Conservation (phyloP, 1,139 yeast species). For the Pichia sp. region DNA sequence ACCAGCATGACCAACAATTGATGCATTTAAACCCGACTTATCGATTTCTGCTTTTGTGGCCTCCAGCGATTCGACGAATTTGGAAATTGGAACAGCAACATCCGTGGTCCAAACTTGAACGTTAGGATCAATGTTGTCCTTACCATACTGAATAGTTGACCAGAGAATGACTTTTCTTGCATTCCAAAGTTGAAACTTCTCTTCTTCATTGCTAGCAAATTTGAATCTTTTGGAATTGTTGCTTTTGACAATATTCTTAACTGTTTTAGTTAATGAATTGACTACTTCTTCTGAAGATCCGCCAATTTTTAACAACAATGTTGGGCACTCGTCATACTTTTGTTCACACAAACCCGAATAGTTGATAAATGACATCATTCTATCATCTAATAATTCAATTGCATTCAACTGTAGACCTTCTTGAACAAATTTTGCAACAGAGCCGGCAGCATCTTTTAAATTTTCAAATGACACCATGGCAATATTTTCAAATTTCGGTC, state of each 20-base stretch:
- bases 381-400: conserved; percentile 57
- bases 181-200: conserved; percentile 70
- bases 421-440: conserved; percentile 52
- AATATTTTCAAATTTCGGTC: conserved; percentile 54
- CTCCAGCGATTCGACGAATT: conserved; percentile 51
- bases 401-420: conserved; percentile 62
- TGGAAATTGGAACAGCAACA: conserved; percentile 80
- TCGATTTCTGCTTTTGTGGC: conserved; percentile 52
- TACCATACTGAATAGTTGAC: conserved; percentile 72
- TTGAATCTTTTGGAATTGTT: conserved; percentile 40
- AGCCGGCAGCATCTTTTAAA: conserved; percentile 54
- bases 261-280: conserved; percentile 44
- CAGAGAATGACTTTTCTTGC: conserved; percentile 85
- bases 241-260: conserved; percentile 42
- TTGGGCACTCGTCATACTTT: conserved; percentile 68
- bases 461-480: conserved; percentile 58
- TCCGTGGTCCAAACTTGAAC: conserved; percentile 83
- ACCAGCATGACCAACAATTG: conserved; percentile 75
- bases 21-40: conserved; percentile 45
- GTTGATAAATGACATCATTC: conserved; percentile 63
- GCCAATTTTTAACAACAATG: conserved; percentile 72
- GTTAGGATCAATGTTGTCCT: conserved; percentile 44
- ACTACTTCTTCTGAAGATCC: conserved; percentile 48
- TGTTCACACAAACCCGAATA: conserved; percentile 49
- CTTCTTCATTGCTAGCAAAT: conserved; percentile 56